Percentiles rank a stretch among this genome's conserved stretches.
Evolutionary conservation across 75 land plant genomes (phyloP).

Genomic region (Selaginella moellendorffii): DNA sequence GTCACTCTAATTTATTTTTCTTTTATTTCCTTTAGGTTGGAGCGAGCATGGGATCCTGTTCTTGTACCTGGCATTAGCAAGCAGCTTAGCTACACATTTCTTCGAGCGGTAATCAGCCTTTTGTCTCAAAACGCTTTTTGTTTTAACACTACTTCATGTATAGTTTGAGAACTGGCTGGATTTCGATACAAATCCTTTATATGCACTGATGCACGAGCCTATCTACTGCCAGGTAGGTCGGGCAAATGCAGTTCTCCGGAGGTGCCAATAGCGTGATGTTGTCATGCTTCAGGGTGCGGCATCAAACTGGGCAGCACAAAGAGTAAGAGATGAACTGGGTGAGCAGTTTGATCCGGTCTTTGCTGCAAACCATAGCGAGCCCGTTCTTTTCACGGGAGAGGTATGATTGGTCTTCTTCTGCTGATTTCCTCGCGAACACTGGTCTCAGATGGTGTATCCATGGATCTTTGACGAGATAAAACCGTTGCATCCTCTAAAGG

Average conservation of each 20-base stretch:
- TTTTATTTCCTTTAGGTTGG: slow-evolving; percentile 71
- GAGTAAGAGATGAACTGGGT: slow-evolving; percentile 47
- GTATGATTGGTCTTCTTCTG: no score
- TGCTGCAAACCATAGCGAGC: slow-evolving; percentile 53
- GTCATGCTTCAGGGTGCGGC: slow-evolving; percentile 95
- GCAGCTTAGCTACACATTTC: slow-evolving; percentile 59
- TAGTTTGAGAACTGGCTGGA: slow-evolving; percentile 68
- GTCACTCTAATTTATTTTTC: neutral
- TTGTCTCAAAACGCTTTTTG: neutral
- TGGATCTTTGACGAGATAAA: slow-evolving; percentile 94
- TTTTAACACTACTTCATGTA: neutral
- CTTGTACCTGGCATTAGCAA: slow-evolving; percentile 53
- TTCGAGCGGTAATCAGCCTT: slow-evolving; percentile 28
- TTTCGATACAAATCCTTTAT: slow-evolving; percentile 84
- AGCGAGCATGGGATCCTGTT: slow-evolving; percentile 83
- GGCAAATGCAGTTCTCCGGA: neutral
- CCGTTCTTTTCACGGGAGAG: slow-evolving; percentile 90
- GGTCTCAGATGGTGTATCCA: slow-evolving; percentile 99
- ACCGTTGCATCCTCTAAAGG: slow-evolving; percentile 59
- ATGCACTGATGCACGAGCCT: slow-evolving; percentile 70
- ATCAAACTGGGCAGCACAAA: slow-evolving; percentile 86
- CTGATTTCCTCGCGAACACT: no score
- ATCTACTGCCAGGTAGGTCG: slow-evolving; percentile 81
- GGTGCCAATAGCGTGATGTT: no score
- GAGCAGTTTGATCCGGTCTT: slow-evolving; percentile 60